Percentiles rank a stretch among this genome's conserved stretches.
Evolutionary conservation across 495 filamentous ascomycete species (phyloP).

Genomic region (Cetradonia linearis): DNA sequence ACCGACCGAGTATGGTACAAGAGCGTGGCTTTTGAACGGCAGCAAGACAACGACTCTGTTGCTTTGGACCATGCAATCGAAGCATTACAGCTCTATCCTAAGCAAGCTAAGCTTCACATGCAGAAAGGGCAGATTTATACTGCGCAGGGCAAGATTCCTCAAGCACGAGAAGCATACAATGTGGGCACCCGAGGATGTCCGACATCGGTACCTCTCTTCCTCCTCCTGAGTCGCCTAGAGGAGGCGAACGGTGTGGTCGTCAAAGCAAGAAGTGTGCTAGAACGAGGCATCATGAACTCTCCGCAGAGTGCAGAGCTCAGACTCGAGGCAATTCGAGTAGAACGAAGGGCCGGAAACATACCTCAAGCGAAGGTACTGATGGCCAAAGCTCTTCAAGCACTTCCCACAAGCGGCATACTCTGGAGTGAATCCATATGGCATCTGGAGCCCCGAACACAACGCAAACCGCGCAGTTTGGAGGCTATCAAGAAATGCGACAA

Average conservation of each 20-base stretch:
- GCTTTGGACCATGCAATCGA: constrained; percentile 80
- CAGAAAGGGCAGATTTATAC: constrained; percentile 98
- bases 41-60: constrained; percentile 63
- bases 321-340: constrained; percentile 83
- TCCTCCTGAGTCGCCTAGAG: constrained; percentile 78
- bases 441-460: constrained; percentile 80
- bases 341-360: constrained; percentile 77
- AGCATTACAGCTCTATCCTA: constrained; percentile 79
- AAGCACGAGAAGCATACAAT: constrained; percentile 84
- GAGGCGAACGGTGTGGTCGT: constrained; percentile 75
- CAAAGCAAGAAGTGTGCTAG: constrained; percentile 85
- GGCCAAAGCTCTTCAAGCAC: constrained; percentile 84
- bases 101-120: constrained; percentile 87
- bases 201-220: constrained; percentile 75
- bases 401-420: constrained; percentile 76
- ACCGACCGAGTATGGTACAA: constrained; percentile 97
- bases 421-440: constrained; percentile 94
- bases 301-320: constrained; percentile 80
- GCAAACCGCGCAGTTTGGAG: constrained; percentile 79
- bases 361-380: constrained; percentile 79
- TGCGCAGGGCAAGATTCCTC: constrained; percentile 57
- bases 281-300: constrained; percentile 74
- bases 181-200: constrained; percentile 81
- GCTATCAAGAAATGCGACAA: constrained; percentile 96
- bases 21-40: constrained; percentile 81